A percentile compares a stretch with the other conserved stretches of the same genome.
Conservation (phyloP, 1,139 yeast species). For the Debaryomyces sp. region DNA sequence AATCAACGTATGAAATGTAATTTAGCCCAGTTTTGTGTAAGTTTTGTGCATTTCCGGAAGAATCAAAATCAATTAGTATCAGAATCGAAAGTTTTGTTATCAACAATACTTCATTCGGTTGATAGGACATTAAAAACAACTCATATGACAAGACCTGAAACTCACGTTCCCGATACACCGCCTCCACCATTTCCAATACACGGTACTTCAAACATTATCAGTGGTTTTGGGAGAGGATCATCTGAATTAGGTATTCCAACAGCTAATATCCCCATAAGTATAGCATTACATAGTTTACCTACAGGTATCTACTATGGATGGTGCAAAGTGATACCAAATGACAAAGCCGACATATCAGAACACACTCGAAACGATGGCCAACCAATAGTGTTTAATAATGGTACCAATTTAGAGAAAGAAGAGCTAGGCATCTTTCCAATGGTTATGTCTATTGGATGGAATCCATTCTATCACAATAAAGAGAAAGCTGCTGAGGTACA, state of each 20-base stretch:
- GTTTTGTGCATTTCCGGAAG: neutral
- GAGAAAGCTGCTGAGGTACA: conserved; percentile 86
- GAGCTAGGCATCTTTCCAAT: conserved; percentile 66
- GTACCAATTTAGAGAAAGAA: conserved; percentile 43
- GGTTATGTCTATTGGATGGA: conserved; percentile 97
- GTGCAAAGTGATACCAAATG: conserved; percentile 46
- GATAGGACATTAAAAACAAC: neutral
- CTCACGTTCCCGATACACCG: conserved; percentile 50
- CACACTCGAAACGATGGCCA: conserved; percentile 45
- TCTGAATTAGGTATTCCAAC: conserved; percentile 94
- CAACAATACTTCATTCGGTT: neutral
- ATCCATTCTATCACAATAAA: conserved; percentile 84
- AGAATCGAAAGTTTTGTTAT: neutral
- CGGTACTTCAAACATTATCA: conserved; percentile 58
- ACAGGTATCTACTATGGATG: conserved; percentile 94
- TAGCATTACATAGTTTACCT: conserved; percentile 49
- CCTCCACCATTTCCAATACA: conserved; percentile 66
- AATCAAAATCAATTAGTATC: no score
- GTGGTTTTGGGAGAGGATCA: conserved; percentile 97
- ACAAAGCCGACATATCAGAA: conserved; percentile 14
- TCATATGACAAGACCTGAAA: conserved; percentile 30
- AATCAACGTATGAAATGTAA: neutral
- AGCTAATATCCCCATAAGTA: conserved; percentile 78
- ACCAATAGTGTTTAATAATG: conserved; percentile 60
- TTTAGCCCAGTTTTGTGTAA: conserved; percentile 3